These are phyloP conservation scores for Hypoxylon fuscum DNA, from an alignment of 495 filamentous ascomycete species.

Conservation along the genomic window DNA sequence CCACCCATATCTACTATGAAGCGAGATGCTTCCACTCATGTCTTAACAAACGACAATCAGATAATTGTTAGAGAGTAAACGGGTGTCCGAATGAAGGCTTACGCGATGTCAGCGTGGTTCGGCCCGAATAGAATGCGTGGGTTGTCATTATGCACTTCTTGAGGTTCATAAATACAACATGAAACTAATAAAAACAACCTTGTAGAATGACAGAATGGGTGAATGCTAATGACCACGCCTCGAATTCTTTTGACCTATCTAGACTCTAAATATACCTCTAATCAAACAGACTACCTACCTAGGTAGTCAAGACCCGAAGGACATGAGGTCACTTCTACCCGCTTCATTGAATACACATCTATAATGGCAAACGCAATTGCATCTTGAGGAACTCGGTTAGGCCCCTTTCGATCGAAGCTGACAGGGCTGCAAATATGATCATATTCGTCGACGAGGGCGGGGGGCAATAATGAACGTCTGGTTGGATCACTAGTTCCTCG, in stretches of 20 bases:
- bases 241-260: no score
- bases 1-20: neutral
- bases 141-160: no score
- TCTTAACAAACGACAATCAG: neutral
- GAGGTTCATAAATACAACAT: no score
- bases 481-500: conserved; percentile 51
- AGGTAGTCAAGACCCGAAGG: neutral
- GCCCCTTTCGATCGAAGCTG: conserved; percentile 58
- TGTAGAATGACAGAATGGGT: no score
- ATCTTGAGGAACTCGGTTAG: conserved; percentile 57
- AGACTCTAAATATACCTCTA: no score
- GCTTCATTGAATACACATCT: neutral
- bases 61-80: neutral
- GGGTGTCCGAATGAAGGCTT: neutral
- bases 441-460: conserved; percentile 51
- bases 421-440: conserved; percentile 60
- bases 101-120: no score
- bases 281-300: no score
- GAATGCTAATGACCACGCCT: no score
- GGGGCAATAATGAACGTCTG: conserved; percentile 53
- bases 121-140: no score
- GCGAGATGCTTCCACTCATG: neutral
- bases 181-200: no score
- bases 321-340: neutral
- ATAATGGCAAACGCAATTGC: conserved; percentile 39